These are phyloP conservation scores for Aspergillus ochraceus DNA, from an alignment of 2,329 filamentous ascomycete genomes.

Conservation along the genomic window DNA sequence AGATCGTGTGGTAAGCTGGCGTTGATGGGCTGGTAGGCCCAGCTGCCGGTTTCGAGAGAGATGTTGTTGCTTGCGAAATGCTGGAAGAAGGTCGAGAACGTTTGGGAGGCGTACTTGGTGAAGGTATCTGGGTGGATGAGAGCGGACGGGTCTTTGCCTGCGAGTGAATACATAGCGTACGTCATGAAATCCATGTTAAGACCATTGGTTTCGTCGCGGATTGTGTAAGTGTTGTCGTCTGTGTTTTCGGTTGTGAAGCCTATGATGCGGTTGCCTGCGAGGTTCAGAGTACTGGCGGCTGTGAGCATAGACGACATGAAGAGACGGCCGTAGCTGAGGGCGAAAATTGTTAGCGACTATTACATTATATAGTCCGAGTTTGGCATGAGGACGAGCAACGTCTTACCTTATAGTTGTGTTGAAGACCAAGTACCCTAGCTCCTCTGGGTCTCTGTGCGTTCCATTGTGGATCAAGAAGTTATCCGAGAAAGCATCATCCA, in stretches of 20 bases:
- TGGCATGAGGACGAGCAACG: background rate
- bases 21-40: conserved; percentile 4
- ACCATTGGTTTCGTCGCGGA: conserved; percentile 2
- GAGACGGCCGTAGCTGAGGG: background rate
- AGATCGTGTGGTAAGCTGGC: conserved; percentile 1
- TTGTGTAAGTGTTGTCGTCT: conserved; percentile 1
- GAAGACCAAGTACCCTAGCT: background rate
- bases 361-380: background rate
- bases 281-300: background rate
- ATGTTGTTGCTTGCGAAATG: conserved; percentile 1
- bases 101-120: background rate
- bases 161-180: conserved; percentile 1
- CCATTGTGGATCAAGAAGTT: background rate
- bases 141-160: background rate
- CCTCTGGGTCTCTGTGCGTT: background rate
- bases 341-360: background rate
- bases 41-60: background rate
- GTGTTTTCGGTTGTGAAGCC: background rate
- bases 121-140: background rate
- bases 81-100: conserved; percentile 1
- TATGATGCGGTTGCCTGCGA: background rate
- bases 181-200: conserved; percentile 2
- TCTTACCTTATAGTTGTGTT: conserved; percentile 1
- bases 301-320: conserved; percentile 4
- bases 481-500: conserved; percentile 2